Percentiles rank a stretch among this genome's conserved stretches.
phyloP scores from a whole-genome alignment of 805 yeast genomes.

The Lachancea thermotolerans region DNA sequence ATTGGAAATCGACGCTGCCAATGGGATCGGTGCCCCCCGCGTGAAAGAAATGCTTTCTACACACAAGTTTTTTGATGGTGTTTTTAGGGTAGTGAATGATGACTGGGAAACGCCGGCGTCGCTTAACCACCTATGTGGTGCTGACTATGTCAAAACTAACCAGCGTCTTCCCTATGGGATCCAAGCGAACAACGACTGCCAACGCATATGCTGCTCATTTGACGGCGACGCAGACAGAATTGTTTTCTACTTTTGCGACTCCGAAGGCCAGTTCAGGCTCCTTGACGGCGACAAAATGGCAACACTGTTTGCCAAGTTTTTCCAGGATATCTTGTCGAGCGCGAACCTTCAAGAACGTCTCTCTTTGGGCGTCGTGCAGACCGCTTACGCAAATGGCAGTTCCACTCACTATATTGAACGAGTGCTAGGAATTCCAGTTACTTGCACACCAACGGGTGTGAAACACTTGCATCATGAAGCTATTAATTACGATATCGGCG shows the following conservation, averaged over 20 bases:
- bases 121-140: constrained; percentile 82
- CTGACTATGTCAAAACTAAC: constrained; percentile 89
- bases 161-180: constrained; percentile 69
- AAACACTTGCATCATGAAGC: constrained; percentile 90
- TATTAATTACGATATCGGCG: constrained; percentile 82
- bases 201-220: constrained; percentile 65
- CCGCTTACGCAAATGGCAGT: constrained; percentile 96
- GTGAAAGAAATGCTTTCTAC: constrained; percentile 39
- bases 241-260: constrained; percentile 60
- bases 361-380: constrained; percentile 81
- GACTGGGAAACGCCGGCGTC: constrained; percentile 45
- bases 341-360: constrained; percentile 35
- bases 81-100: constrained; percentile 47
- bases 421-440: constrained; percentile 64
- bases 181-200: constrained; percentile 23
- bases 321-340: constrained; percentile 45
- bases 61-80: constrained; percentile 34
- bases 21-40: constrained; percentile 93
- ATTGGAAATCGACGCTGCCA: constrained; percentile 82
- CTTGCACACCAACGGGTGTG: constrained; percentile 92
- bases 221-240: constrained; percentile 98
- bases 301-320: constrained; percentile 67
- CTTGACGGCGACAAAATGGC: constrained; percentile 94
- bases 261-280: constrained; percentile 38
- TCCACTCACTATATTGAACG: constrained; percentile 68